These are phyloP conservation scores for Diplocarpon mali DNA, from an alignment of 2,329 filamentous ascomycete genomes.

Conservation along the genomic window DNA sequence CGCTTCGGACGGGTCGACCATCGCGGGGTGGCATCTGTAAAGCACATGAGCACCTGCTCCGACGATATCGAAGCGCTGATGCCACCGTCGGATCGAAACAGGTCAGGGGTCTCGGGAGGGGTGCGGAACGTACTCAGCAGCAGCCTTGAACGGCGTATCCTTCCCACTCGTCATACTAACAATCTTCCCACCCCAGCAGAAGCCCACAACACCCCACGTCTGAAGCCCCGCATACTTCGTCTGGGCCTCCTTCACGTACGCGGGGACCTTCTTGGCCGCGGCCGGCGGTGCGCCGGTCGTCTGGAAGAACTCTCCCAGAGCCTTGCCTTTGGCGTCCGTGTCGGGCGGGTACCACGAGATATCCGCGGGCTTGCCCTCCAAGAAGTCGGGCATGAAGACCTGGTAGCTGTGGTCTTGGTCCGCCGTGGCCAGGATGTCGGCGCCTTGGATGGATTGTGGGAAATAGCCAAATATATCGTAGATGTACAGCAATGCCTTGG, in stretches of 20 bases:
- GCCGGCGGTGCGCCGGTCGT: conserved; percentile 19
- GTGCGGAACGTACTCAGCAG: conserved; percentile 28
- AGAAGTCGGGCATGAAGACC: conserved; percentile 89
- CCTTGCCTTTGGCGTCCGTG: conserved; percentile 51
- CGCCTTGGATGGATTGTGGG: conserved; percentile 58
- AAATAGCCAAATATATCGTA: conserved; percentile 60
- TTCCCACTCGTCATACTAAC: conserved; percentile 17
- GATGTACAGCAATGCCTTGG: conserved; percentile 50
- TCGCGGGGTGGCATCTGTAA: conserved; percentile 41
- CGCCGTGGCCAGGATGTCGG: conserved; percentile 50
- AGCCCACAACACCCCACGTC: conserved; percentile 29
- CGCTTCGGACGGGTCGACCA: conserved; percentile 54
- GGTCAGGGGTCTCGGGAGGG: not conserved
- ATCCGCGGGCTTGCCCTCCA: conserved; percentile 49
- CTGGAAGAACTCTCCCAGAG: conserved; percentile 46
- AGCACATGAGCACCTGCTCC: too few relatives aligned
- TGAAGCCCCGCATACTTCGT: conserved; percentile 42
- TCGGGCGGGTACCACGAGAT: conserved; percentile 44
- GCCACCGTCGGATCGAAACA: not conserved
- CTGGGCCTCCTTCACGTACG: conserved; percentile 36
- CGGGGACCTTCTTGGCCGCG: conserved; percentile 39
- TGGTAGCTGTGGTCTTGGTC: conserved; percentile 55
- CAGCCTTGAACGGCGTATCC: conserved; percentile 38
- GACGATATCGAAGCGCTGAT: too few relatives aligned
- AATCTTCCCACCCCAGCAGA: conserved; percentile 28